Conservation (phyloP, 148 eudicot species). For the Salicornia ramosissima region DNA sequence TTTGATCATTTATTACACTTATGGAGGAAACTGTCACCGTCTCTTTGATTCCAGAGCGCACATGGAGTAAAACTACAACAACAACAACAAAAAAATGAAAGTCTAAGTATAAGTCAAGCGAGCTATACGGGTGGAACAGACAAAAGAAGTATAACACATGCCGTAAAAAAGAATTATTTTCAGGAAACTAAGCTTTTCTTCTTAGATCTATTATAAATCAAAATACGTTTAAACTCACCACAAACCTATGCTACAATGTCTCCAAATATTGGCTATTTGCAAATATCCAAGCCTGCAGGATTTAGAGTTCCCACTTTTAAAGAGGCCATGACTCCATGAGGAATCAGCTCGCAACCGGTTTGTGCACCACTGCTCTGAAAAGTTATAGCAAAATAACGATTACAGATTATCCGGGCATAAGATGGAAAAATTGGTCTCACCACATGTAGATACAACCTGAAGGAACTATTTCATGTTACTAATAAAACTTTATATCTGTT, state of each 20-base stretch:
- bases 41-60: slow-evolving; percentile 30
- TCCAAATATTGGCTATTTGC: background rate
- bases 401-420: background rate
- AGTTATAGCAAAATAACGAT: background rate
- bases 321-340: background rate
- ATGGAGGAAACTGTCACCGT: slow-evolving; percentile 29
- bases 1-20: slow-evolving; percentile 29
- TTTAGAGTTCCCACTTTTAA: background rate
- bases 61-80: slow-evolving; percentile 31
- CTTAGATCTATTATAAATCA: background rate
- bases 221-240: background rate
- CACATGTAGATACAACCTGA: background rate
- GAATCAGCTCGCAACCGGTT: background rate
- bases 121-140: background rate
- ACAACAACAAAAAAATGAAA: slow-evolving; percentile 11
- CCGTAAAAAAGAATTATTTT: background rate
- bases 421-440: background rate
- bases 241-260: background rate
- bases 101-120: slow-evolving; percentile 6
- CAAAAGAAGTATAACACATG: slow-evolving; percentile 22
- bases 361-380: background rate
- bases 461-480: background rate
- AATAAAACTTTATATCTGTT: background rate
- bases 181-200: background rate
- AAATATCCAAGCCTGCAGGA: background rate